Base-by-base conservation (phyloP, 495 filamentous ascomycete genomes). In the Clavariopsis aquatica region DNA sequence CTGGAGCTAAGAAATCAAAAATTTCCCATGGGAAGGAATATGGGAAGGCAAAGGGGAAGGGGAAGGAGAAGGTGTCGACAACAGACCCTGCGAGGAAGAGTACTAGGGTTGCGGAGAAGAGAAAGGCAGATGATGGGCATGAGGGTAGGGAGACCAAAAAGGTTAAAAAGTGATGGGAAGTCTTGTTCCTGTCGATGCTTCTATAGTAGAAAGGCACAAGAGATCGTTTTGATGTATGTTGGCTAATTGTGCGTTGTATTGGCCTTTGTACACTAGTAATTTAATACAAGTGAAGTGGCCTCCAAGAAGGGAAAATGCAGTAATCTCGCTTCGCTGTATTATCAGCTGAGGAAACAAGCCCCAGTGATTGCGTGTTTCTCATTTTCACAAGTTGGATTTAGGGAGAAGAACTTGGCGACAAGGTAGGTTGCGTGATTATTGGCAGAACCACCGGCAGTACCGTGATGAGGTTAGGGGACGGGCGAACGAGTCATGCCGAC, bases 61-160 rank as follows among this genome's bases (percentile, higher is more conserved):
- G n/a, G 60, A 31, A 53, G 49, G 34, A 26, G 31, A 22, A 62
- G 29, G 24, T 34, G 29, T 15, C 52, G 24, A 17, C n/a, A 47
- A 66, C 69, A 22, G 76, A 69, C 56, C 64, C 52, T 0, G 54
- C 45, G 43, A 46, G 64, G 19, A 67, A 58, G 52, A 67, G 68
- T 23, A 9, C 63, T 1, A 59, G 60, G 31, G 22, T 49, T 60
- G 52, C 55, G 38, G 52, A 41, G 27, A 69, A 65, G 55, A 49
- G 61, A 54, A 41, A 31, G 10, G 27, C 31, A 20, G 36, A 64
- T 15, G 60, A 52, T 6, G 57, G 43, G 22, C 28, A 53, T 1
- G 57, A 52, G 22, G 41, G n/a, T n/a, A 49, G 41, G 15, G 27
- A 34, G 41, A 47, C 36, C 27, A 67, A 62, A 58, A 67, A 62